Base-by-base conservation (phyloP, 768 basidiomycete genomes). In the Tylopilus rubrobrunneus region DNA sequence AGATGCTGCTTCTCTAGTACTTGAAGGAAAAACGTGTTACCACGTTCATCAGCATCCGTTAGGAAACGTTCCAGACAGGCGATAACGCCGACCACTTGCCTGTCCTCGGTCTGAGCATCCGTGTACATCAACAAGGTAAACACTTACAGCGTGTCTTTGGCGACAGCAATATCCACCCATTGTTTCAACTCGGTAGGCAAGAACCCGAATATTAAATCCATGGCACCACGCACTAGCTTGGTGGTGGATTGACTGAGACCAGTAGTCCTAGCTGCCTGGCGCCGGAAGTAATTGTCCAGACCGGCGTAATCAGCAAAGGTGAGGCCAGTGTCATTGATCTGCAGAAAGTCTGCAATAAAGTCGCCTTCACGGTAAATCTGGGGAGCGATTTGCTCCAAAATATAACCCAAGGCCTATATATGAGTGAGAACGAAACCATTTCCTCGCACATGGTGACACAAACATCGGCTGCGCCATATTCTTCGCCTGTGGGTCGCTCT, bases 141-240 rank as follows among this genome's bases (percentile, higher is more conserved):
- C 9, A 54, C 56, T 48, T 67, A 94, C 95, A 95, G 74, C 55
- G 71, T 76, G 67, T 97, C 95, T 59, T 81, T 85, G 33, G 79
- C 78, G 40, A 95, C 62, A 1, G 89, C 87, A 17, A 69, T 76
- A 59, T 98, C 95, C 14, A 94, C 74, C 92, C 92, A 98, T 23
- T 75, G 73, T 69, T 88, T 91, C 56, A 98, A 53, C 66, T 96
- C 94, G 1, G 77, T 75, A 3, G 87, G 86, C 17, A 98, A 73
- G 74, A 96, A 98, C 8, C 94, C 93, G 68, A 98, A 98, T 49
- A 98, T 93, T 49, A 96, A 73, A 59, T 98, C 96, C 88, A 98
- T 84, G 28, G 93, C 91, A 3, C 86, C 86, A 19, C 92, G 83
- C 29, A 94, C 81, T 9, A 95, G 80, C 72, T 95, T 94, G 54